Base-by-base conservation (phyloP, 2,329 filamentous ascomycete genomes). In the Coniochaeta prunicola region DNA sequence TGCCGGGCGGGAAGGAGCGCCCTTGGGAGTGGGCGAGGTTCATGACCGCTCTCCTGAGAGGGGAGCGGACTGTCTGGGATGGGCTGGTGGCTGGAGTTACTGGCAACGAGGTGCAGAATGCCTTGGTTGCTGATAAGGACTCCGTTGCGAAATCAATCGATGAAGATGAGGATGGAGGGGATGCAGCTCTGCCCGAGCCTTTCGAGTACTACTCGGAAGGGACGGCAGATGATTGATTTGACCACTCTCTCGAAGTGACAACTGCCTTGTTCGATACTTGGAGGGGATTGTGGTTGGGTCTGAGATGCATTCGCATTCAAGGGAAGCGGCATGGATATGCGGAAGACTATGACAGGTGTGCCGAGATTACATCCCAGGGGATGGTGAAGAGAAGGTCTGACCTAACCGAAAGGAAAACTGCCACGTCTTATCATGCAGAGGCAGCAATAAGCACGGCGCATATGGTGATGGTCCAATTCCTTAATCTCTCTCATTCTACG, bases 1-100 rank as follows among this genome's bases (percentile, higher is more conserved):
- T 84, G 58, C 86, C 87, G 0, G 85, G 84, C 1, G 84, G 79
- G 26, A 71, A 72, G 55, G 76, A 78, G 31, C 74, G 76, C 59
- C 87, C 88, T 1, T 91, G 87, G 88, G 81, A 89, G 64, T 93
- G 90, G 90, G 88, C 87, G 1, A 80, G 79, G 53, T 79, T 78
- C 59, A 86, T 92, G 77, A 83, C 83, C 1, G 68, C 62, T 57
- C 60, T 71, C 59, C 65, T 73, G 62, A 66, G 63, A 33, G 63
- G 59, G 70, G 61, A 77, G 33, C 53, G 57, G 40, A 50, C 57
- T 15, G 61, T 58, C 56, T 55, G 53, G 53, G 53, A 55, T 28
- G 28, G 30, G 30, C 33, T 55, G 28, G 7, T 55, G 53, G 53
- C 10, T 33, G 30, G 30, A 9, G n/a, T 5, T 21, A 24, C 28